These are phyloP conservation scores for Phaeosphaeriaceae sp. DNA, from an alignment of 2,329 filamentous ascomycete species.

Conservation along the genomic window DNA sequence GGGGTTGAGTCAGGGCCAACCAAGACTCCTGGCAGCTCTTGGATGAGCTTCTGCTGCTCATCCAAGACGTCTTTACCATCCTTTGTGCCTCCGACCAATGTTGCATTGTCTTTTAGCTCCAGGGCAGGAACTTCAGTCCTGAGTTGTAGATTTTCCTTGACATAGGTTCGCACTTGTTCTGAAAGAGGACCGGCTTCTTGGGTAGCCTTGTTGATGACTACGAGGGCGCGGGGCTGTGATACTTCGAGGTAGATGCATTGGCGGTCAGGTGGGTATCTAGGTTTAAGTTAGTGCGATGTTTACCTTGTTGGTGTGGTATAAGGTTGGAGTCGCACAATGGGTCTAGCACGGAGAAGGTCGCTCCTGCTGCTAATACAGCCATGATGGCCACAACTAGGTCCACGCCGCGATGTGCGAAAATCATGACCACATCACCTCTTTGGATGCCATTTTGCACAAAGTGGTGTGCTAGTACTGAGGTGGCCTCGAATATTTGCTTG, in stretches of 20 bases:
- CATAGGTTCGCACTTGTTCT: conserved; percentile 68
- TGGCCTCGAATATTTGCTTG: conserved; percentile 82
- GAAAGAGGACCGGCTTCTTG: conserved; percentile 70
- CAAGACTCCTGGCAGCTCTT: conserved; percentile 69
- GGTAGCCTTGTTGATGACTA: conserved; percentile 75
- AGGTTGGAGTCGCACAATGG: conserved; percentile 64
- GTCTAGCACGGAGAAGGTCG: conserved; percentile 72
- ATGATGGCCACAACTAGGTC: conserved; percentile 80
- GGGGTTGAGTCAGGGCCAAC: conserved; percentile 86
- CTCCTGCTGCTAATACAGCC: conserved; percentile 69
- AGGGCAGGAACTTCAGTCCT: conserved; percentile 78
- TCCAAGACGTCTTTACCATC: conserved; percentile 73
- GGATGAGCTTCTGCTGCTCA: conserved; percentile 58
- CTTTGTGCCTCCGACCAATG: conserved; percentile 70
- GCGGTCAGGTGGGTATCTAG: conserved; percentile 76
- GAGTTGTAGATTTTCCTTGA: conserved; percentile 73
- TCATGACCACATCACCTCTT: conserved; percentile 89
- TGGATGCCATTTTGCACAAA: conserved; percentile 74
- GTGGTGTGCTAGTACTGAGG: conserved; percentile 81
- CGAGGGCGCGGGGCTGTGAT: conserved; percentile 72
- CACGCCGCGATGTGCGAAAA: conserved; percentile 83
- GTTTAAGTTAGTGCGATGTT: conserved; percentile 7
- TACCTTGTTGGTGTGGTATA: background rate
- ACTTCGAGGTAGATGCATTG: conserved; percentile 86
- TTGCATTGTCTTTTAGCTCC: conserved; percentile 72